Evolutionary conservation across 306 rosid species (phyloP), one percentile per base, ranked within the genome.

Genomic region (Hylodesmum podocarpum): DNA sequence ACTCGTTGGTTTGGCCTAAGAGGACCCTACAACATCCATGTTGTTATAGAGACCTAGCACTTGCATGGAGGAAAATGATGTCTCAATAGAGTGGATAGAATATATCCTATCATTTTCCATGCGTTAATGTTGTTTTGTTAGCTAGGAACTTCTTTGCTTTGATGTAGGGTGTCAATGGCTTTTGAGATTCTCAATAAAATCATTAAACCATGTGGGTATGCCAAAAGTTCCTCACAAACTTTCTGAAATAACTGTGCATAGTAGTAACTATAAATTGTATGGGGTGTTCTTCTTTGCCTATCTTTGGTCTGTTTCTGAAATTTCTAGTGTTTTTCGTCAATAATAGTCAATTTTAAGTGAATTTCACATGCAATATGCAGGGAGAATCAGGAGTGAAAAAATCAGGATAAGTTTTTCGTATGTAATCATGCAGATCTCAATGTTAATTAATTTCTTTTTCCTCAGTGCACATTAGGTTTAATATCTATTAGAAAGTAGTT

Each of bases 1-100:
- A 78, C 97, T 95, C 22, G 96, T 92, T 73, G 97, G 99, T 67
- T 80, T 95, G 96, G 94, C 96, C 66, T 90, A 76, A 82, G 66
- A 68, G 24, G 62, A 69, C 46, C 49, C 41, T 82, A 15, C 15
- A 73, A 33, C 16, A 57, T 57, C 64, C 18, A 57, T 55, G 34
- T 55, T 55, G 36, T 55, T 54, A 1, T 44, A 62, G 28, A 41
- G 41, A 47, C 43, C 28, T 75, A 66, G 64, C 70, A 37, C 21
- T 65, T 39, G 19, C 25, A 61, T 31, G 78, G 76, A 86, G 70
- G 28, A 65, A 79, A 77, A 67, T 64, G 64, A 72, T 18, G 41
- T 70, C 65, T 13, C 72, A 18, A 33, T 39, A 77, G 80, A 77
- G 39, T 34, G 31, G 53, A 70, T 58, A 58, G 6, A 53, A 57